phyloP scores from a whole-genome alignment of 2,329 filamentous ascomycete species.

The Phialemonium atrogriseum region DNA sequence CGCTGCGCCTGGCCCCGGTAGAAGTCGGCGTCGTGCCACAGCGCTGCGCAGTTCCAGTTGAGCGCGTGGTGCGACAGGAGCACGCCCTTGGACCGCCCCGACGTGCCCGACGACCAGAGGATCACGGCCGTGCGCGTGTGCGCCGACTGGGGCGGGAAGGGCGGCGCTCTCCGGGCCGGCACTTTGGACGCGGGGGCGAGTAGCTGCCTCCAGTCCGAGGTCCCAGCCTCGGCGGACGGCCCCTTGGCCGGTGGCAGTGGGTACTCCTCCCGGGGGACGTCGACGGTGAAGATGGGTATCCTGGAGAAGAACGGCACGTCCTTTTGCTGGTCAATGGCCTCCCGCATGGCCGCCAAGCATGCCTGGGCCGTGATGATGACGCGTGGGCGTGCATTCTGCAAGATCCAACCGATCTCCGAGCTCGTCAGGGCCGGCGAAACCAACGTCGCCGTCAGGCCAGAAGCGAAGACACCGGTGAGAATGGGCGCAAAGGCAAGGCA shows the following conservation, averaged over 20 bases:
- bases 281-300: constrained; percentile 54
- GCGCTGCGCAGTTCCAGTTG: constrained; percentile 44
- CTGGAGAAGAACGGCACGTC: constrained; percentile 21
- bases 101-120: constrained; percentile 52
- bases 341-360: constrained; percentile 21
- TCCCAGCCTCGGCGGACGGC: constrained; percentile 15
- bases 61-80: constrained; percentile 61
- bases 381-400: constrained; percentile 29
- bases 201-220: constrained; percentile 54
- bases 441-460: constrained; percentile 30
- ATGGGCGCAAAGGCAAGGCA: constrained; percentile 28
- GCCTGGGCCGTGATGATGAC: constrained; percentile 27
- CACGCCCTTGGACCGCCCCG: constrained; percentile 68
- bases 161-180: constrained; percentile 35
- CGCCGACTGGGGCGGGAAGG: constrained; percentile 35
- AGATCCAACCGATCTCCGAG: constrained; percentile 30
- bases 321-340: constrained; percentile 23
- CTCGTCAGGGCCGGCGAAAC: constrained; percentile 29
- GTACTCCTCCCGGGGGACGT: constrained; percentile 24
- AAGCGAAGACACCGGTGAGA: constrained; percentile 27
- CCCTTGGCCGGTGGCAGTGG: constrained; percentile 11
- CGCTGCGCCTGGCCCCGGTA: constrained; percentile 26
- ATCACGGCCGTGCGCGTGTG: constrained; percentile 52
- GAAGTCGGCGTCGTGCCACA: constrained; percentile 41
- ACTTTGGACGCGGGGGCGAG: constrained; percentile 42